Evolutionary conservation across 2,329 filamentous ascomycete genomes (phyloP), one percentile per base, ranked within the genome.

Genomic region (Colletotrichum musae): DNA sequence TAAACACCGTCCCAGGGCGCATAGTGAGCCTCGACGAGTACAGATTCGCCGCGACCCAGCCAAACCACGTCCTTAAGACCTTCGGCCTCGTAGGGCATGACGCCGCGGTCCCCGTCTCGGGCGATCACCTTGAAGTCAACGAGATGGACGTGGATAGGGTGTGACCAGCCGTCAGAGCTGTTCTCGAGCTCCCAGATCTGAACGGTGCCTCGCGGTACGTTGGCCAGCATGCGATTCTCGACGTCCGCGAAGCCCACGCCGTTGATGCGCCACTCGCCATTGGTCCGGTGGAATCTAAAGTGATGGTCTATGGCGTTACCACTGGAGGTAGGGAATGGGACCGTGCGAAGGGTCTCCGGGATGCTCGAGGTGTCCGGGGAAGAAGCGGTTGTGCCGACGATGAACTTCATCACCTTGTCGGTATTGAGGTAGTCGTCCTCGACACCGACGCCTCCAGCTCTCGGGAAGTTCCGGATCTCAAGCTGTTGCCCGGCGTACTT

Each of bases 21-120:
- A 36, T 50, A 64, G 43, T 62, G 58, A 6, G 64, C 59, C 13
- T 64, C 65, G 4, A 87, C 13, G 76, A 78, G 12, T 6, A 86
- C 84, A 1, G 78, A 83, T 77, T 90, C 87, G 21, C 83, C 82
- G 0, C 76, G 77, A 7, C 82, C 84, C 1, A 90, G 79, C 80
- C 86, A 86, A 3, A 89, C 86, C 2, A 88, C 85, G 72, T 90
- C 88, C 75, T 90, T 89, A 41, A 88, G 81, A 0, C 85, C 87
- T 1, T 80, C 83, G 3, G 79, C 77, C 76, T 90, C 88, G 71
- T 90, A 90, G 0, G 85, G 81, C 71, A 81, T 72, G 4, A 89
- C 82, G 9, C 73, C 75, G 3, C 81, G 79, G 15, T 79, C 76
- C 3, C 85, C 84, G 0, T 74, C 82, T 28, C 88, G 84, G 4